Conservation (phyloP, 306 rosid genomes). For the Castanea crenata region DNA sequence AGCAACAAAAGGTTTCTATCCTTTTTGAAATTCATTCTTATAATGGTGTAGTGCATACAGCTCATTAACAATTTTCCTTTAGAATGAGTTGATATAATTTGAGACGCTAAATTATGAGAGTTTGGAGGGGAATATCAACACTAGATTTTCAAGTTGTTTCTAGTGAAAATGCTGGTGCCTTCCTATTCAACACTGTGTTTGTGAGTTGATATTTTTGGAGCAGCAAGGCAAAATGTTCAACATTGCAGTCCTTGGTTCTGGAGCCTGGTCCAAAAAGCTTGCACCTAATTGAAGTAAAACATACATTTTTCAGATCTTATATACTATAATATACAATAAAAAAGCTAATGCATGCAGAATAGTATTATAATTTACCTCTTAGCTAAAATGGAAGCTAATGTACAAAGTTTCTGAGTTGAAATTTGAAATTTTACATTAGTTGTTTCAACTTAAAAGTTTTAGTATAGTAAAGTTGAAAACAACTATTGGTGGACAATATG, state of each 20-base stretch:
- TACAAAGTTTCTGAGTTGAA: too few species aligned
- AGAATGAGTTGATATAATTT: background rate
- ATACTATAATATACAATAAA: too few species aligned
- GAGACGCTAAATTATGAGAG: background rate
- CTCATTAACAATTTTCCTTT: background rate
- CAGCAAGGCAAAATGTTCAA: background rate
- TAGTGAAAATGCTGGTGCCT: background rate
- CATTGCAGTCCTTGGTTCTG: background rate
- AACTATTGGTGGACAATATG: too few species aligned
- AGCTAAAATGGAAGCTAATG: too few species aligned
- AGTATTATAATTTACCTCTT: too few species aligned
- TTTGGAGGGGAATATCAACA: background rate
- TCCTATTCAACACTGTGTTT: background rate
- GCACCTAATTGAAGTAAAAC: too few species aligned
- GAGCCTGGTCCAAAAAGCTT: too few species aligned
- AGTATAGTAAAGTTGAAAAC: too few species aligned
- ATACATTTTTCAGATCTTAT: too few species aligned
- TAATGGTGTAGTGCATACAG: background rate
- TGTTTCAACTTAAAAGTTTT: too few species aligned
- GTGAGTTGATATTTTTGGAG: background rate
- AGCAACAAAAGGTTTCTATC: background rate
- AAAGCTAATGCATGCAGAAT: too few species aligned
- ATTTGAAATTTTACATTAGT: too few species aligned
- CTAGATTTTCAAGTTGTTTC: background rate
- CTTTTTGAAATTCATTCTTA: background rate